Base-by-base conservation (phyloP, 352 stramenopile species). In the Thalassiosira delicatula region DNA sequence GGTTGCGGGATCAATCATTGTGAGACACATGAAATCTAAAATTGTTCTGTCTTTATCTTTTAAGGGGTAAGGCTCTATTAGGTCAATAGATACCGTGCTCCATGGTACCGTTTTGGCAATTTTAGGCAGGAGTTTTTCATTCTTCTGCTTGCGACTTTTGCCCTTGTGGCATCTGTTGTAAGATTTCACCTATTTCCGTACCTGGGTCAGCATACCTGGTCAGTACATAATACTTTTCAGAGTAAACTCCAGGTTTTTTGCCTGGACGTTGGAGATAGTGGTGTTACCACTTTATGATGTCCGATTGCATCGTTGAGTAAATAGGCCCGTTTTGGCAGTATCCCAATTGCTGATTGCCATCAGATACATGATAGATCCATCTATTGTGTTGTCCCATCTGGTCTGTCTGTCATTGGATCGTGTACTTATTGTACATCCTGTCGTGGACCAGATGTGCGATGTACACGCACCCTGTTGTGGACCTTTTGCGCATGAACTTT, bases 1-100 rank as follows among this genome's bases (percentile, higher is more conserved):
- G n/a, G 44, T 53, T 23, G 44, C 44, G 17, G 44, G 44, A 23
- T 53, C 44, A 23, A 53, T 53, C 44, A 53, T 53, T 23, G 14
- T 53, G 17, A 53, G 23, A 53, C 44, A 53, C 44, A 53, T 53
- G 14, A 53, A 53, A 19, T 53, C 44, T 23, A 53, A 19, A 23
- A 53, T 4, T 4, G 44, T 53, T n/a, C 19, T 19, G 19, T 53
- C 44, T 19, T 53, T 53, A 19, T 9, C 44, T 19, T 53, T 53
- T 19, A 53, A 4, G 7, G 44, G 17, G 14, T 53, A 53, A 17
- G 23, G 63, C 46, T 23, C 37, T 29, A 71, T 60, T n/a, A 71
- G 63, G 51, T 71, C 63, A 17, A 71, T 25, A 19, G 8, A 40
- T 21, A 71, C 42, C 2, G 21, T 59, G 5, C 33, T 32, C 68